phyloP scores from a whole-genome alignment of 108 stramenopile genomes.

The Skeletonema costatum region DNA sequence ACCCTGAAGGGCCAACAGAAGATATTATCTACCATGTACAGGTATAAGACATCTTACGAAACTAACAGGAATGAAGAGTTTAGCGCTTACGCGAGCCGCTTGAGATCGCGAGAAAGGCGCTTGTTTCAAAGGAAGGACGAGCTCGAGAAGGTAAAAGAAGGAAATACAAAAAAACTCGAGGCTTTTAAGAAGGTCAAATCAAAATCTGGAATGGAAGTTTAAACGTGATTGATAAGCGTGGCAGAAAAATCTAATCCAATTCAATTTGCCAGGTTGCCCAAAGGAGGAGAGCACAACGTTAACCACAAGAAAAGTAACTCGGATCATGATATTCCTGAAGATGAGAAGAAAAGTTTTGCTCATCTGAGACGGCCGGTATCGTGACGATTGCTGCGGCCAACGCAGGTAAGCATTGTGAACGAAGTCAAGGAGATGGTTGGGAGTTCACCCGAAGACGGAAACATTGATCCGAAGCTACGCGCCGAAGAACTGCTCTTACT shows the following conservation, averaged over 20 bases:
- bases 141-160: background rate
- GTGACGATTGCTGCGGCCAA: constrained; percentile 32
- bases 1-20: constrained; percentile 15
- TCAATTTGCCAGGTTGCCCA: background rate
- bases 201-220: background rate
- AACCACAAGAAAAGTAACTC: constrained; percentile 2
- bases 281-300: background rate
- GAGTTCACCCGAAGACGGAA: constrained; percentile 9
- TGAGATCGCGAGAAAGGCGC: constrained; percentile 12
- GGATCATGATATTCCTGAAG: constrained; percentile 6
- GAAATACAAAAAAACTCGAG: background rate
- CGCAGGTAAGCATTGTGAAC: constrained; percentile 9
- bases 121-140: background rate
- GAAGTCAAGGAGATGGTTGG: constrained; percentile 8
- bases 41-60: constrained; percentile 26
- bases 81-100: constrained; percentile 8
- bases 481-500: constrained; percentile 36
- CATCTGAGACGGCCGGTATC: constrained; percentile 28
- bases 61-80: constrained; percentile 10
- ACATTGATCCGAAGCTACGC: constrained; percentile 17
- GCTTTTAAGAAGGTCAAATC: background rate
- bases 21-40: constrained; percentile 23
- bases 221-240: background rate
- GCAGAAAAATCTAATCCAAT: constrained; percentile 9
- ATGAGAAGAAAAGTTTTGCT: constrained; percentile 23